Evolutionary conservation across 164 flowering plant species (phyloP).

Genomic region (Dillenia turbinata): DNA sequence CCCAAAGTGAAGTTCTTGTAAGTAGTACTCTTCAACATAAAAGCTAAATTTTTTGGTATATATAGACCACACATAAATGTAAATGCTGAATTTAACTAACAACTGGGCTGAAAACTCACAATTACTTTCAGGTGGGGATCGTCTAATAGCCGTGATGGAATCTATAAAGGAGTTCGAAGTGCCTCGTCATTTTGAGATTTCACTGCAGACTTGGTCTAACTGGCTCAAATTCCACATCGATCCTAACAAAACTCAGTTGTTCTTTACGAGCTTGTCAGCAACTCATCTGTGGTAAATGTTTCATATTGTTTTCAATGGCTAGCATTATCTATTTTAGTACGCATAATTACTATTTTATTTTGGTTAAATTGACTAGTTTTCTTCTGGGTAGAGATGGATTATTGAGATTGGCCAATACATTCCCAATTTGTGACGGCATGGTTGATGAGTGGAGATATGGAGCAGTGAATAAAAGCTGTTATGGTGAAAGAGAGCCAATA

Average conservation of each 20-base stretch:
- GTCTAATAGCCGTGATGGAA: constrained; percentile 34
- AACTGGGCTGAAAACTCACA: too few species aligned
- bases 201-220: constrained; percentile 53
- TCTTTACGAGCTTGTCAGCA: constrained; percentile 56
- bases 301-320: too few species aligned
- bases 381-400: constrained; percentile 13
- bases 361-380: constrained; percentile 48
- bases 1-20: constrained; percentile 51
- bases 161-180: constrained; percentile 42
- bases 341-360: constrained; percentile 15
- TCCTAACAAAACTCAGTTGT: constrained; percentile 33
- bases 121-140: constrained; percentile 50
- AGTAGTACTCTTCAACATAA: constrained; percentile 13
- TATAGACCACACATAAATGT: too few species aligned
- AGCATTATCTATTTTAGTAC: neutral
- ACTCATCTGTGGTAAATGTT: constrained; percentile 24
- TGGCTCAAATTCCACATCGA: constrained; percentile 57
- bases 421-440: too few species aligned
- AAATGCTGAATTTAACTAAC: too few species aligned
- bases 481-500: constrained; percentile 38
- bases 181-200: constrained; percentile 50
- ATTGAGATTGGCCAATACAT: too few species aligned
- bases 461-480: constrained; percentile 17
- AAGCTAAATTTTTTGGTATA: too few species aligned
- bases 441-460: too few species aligned